Percentiles rank a stretch among this genome's conserved stretches.
Conservation (phyloP, 257 asterid species). For the Forsythia viridissima region DNA sequence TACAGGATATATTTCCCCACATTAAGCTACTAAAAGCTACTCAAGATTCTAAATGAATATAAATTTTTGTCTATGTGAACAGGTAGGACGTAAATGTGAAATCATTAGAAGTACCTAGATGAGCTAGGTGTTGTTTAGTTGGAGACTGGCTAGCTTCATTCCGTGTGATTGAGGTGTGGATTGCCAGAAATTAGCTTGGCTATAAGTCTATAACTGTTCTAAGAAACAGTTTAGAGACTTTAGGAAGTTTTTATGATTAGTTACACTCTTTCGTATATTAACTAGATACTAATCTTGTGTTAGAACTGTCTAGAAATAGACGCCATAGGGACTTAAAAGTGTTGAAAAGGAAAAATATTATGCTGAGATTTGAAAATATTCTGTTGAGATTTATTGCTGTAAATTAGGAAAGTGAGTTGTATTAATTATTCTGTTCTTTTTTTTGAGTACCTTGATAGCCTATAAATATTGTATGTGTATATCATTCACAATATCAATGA, state of each 20-base stretch:
- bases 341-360: no score
- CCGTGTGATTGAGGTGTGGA: not conserved
- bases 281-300: not conserved
- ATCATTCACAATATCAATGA: no score
- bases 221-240: not conserved
- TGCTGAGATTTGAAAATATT: no score
- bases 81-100: not conserved
- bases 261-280: not conserved
- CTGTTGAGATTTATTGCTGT: no score
- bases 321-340: not conserved
- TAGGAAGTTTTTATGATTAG: not conserved
- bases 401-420: not conserved
- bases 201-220: not conserved
- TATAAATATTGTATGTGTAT: no score
- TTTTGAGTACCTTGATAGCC: not conserved
- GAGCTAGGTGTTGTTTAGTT: not conserved
- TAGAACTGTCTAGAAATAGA: not conserved
- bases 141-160: not conserved
- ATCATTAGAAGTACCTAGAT: not conserved
- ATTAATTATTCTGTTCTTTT: no score
- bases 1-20: constrained; percentile 14
- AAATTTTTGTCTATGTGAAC: not conserved
- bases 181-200: not conserved
- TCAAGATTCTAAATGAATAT: constrained; percentile 9
- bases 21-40: constrained; percentile 9